Conservation (phyloP, 2,329 filamentous ascomycete genomes). For the Teratosphaeria nubilosa region DNA sequence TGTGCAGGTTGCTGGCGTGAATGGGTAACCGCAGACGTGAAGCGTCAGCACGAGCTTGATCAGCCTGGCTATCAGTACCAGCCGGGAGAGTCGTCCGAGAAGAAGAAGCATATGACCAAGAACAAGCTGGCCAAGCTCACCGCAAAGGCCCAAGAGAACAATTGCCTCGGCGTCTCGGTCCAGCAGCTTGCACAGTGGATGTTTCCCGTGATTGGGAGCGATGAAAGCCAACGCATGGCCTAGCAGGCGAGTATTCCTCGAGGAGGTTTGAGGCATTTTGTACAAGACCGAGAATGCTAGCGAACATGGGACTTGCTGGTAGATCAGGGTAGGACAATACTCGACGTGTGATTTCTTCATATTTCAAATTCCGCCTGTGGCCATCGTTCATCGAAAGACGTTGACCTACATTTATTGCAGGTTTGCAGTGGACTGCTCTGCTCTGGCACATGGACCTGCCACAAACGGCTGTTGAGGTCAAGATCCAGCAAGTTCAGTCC, state of each 20-base stretch:
- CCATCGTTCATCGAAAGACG: too few relatives aligned
- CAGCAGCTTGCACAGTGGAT: background rate
- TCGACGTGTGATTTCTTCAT: background rate
- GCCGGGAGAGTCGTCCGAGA: background rate
- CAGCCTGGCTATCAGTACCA: background rate
- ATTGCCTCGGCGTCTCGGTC: background rate
- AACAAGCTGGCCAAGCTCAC: background rate
- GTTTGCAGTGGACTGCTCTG: background rate
- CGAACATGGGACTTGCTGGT: background rate
- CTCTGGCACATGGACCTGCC: background rate
- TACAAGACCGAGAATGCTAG: background rate
- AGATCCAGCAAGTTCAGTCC: background rate
- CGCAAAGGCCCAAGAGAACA: background rate
- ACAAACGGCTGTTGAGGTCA: background rate
- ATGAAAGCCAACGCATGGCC: background rate
- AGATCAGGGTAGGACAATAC: background rate
- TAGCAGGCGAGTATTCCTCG: too few relatives aligned
- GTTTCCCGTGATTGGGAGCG: background rate
- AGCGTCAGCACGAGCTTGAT: background rate
- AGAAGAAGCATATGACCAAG: background rate
- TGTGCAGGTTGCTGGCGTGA: background rate
- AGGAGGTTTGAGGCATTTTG: too few relatives aligned
- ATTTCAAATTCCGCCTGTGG: background rate
- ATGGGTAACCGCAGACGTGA: background rate
- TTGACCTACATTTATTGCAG: background rate